Evolutionary conservation across 805 yeast genomes (phyloP).

Genomic region (Nakazawaea populi): DNA sequence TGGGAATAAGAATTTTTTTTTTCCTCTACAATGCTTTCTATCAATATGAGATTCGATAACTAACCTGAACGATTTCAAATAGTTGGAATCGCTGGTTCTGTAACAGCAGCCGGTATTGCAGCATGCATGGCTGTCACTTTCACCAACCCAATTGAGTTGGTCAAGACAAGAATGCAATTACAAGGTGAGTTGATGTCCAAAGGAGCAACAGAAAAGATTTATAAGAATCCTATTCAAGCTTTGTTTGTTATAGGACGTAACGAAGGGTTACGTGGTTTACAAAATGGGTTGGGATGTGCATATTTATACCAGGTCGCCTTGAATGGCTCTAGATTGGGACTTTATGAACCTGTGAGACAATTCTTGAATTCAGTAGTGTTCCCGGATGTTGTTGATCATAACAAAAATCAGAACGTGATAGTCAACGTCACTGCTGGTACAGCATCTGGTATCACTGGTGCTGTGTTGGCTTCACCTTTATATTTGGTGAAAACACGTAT

Average conservation of each 20-base stretch:
- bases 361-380: constrained; percentile 47
- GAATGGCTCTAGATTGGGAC: constrained; percentile 91
- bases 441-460: constrained; percentile 83
- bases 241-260: constrained; percentile 60
- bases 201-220: constrained; percentile 43
- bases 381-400: constrained; percentile 40
- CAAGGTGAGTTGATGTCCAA: constrained; percentile 81
- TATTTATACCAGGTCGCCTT: constrained; percentile 85
- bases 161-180: constrained; percentile 93
- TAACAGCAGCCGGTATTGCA: constrained; percentile 86
- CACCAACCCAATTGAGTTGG: constrained; percentile 92
- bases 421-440: constrained; percentile 81
- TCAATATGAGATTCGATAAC: too few relatives aligned
- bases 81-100: constrained; percentile 69
- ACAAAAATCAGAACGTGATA: constrained; percentile 38
- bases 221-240: constrained; percentile 85
- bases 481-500: constrained; percentile 91
- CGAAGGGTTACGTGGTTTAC: constrained; percentile 86
- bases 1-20: too few relatives aligned
- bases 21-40: too few relatives aligned
- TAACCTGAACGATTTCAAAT: not conserved
- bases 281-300: constrained; percentile 86
- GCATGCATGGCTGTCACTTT: constrained; percentile 98
- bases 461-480: constrained; percentile 84
- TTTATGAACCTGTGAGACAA: constrained; percentile 83